Percentiles rank a stretch among this genome's conserved stretches.
Conservation (phyloP, 2,329 filamentous ascomycete species). For the Zymoseptoria ardabiliae region DNA sequence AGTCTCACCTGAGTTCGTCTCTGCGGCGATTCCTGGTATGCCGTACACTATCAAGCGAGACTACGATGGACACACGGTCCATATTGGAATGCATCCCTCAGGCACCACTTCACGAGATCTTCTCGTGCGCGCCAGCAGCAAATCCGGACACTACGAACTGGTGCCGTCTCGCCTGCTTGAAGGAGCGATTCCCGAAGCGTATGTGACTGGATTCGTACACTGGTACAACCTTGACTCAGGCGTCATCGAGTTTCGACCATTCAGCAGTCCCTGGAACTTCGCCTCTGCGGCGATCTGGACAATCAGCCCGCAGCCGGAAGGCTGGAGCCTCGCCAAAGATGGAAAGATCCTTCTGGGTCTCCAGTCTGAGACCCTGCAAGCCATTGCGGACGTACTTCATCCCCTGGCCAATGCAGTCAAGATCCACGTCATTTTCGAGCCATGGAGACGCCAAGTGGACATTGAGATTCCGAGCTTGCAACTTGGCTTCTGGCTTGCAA, state of each 20-base stretch:
- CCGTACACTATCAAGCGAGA: conserved; percentile 38
- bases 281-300: background rate
- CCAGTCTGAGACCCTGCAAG: background rate
- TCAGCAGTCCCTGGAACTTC: background rate
- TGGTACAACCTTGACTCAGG: conserved; percentile 46
- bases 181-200: conserved; percentile 44
- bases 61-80: conserved; percentile 3
- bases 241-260: background rate
- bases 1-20: conserved; percentile 44
- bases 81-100: conserved; percentile 33
- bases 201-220: conserved; percentile 50
- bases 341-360: background rate
- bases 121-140: conserved; percentile 38
- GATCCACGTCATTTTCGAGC: background rate
- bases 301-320: background rate
- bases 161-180: conserved; percentile 29
- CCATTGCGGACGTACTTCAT: background rate
- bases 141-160: conserved; percentile 28
- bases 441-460: background rate
- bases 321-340: background rate
- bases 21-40: conserved; percentile 49
- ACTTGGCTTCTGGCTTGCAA: background rate
- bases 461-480: conserved; percentile 3
- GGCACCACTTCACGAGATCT: conserved; percentile 17
- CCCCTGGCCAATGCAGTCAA: background rate